Percentiles rank a stretch among this genome's conserved stretches.
These are phyloP conservation scores for Cladosporium sp. DNA, from an alignment of 2,329 filamentous ascomycete genomes.

Conservation along the genomic window DNA sequence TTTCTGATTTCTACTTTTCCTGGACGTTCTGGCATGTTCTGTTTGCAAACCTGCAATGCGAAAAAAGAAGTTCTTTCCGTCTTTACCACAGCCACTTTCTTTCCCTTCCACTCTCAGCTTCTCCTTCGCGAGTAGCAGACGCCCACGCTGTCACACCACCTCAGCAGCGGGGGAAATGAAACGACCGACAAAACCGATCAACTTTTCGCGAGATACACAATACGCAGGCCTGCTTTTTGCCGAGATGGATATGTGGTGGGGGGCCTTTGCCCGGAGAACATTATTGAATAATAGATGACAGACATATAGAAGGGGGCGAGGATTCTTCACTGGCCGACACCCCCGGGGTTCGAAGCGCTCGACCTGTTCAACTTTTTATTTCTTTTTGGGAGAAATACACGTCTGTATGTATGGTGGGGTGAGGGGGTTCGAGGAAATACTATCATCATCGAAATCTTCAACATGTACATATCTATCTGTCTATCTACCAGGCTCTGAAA, in stretches of 20 bases:
- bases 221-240: no score
- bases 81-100: not conserved
- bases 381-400: no score
- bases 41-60: not conserved
- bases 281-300: slow-evolving; percentile 6
- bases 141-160: no score
- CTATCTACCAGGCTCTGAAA: no score
- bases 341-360: slow-evolving; percentile 7
- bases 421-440: no score
- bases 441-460: no score
- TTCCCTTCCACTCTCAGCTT: no score
- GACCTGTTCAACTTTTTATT: not conserved
- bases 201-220: no score
- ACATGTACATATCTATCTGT: no score
- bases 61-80: not conserved
- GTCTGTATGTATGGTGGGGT: no score
- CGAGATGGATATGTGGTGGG: no score
- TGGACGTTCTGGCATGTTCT: slow-evolving; percentile 10
- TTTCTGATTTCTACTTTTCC: not conserved
- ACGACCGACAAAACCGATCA: not conserved
- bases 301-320: not conserved
- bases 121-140: no score
- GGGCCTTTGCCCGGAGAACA: not conserved
- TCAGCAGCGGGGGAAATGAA: not conserved
- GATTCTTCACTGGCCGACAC: not conserved